Conservation (phyloP, 345 rosid genomes). For the Citrus australasica region DNA sequence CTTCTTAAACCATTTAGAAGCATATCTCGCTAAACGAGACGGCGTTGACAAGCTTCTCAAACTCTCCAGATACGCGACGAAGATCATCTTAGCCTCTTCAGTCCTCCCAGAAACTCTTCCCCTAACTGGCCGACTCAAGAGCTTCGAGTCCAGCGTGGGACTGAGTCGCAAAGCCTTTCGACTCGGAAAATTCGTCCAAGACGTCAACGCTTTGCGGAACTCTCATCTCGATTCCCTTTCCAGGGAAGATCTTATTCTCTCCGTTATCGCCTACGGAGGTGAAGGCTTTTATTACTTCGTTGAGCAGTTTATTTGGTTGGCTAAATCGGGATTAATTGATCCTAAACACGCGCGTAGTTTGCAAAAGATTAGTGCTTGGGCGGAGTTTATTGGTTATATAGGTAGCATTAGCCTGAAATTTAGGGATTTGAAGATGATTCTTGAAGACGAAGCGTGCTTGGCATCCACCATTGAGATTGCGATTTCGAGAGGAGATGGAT, state of each 20-base stretch:
- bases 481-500: conserved; percentile 40
- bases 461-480: conserved; percentile 49
- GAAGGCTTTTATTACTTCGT: conserved; percentile 82
- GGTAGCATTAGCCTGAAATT: conserved; percentile 70
- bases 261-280: conserved; percentile 69
- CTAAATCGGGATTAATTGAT: conserved; percentile 81
- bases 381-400: conserved; percentile 67
- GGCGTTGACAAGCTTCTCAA: conserved; percentile 93
- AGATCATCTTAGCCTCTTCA: conserved; percentile 72
- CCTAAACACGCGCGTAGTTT: conserved; percentile 40
- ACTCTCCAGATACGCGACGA: conserved; percentile 83
- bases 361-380: conserved; percentile 74
- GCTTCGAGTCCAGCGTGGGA: conserved; percentile 94
- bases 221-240: conserved; percentile 50
- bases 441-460: conserved; percentile 49
- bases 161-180: conserved; percentile 96
- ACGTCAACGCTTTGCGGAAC: conserved; percentile 61
- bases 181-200: conserved; percentile 88
- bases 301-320: conserved; percentile 83
- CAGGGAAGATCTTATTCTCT: conserved; percentile 36
- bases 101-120: conserved; percentile 44
- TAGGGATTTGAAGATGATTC: conserved; percentile 63
- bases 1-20: conserved; percentile 69
- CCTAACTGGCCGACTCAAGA: conserved; percentile 44
- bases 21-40: conserved; percentile 71